Conservation (phyloP, 1,139 yeast species). For the Starmera stellimalicola region DNA sequence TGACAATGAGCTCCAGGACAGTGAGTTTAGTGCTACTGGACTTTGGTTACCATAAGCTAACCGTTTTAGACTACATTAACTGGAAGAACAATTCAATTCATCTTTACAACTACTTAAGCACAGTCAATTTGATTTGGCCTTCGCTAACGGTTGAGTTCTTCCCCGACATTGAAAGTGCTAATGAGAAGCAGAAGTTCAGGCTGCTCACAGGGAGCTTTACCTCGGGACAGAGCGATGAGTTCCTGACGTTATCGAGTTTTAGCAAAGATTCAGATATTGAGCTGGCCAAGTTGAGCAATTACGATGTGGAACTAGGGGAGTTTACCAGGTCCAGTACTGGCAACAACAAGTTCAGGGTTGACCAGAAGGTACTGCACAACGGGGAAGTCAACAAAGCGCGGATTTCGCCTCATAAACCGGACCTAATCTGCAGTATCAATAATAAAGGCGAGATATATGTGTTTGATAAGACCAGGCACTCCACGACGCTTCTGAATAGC, state of each 20-base stretch:
- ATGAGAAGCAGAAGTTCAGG: constrained; percentile 12
- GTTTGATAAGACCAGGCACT: constrained; percentile 44
- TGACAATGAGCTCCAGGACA: constrained; percentile 1
- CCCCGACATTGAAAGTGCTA: constrained; percentile 32
- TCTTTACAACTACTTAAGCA: constrained; percentile 66
- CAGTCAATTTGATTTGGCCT: constrained; percentile 74
- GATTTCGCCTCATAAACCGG: constrained; percentile 67
- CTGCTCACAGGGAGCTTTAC: constrained; percentile 74
- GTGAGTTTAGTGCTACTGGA: not conserved
- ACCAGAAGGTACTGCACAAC: constrained; percentile 16
- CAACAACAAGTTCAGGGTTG: constrained; percentile 6
- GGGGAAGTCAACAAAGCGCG: constrained; percentile 76
- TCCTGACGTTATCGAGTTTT: constrained; percentile 39
- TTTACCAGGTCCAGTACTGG: constrained; percentile 10
- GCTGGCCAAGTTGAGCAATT: constrained; percentile 10
- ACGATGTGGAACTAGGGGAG: constrained; percentile 13
- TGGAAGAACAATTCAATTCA: constrained; percentile 74
- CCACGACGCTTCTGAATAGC: constrained; percentile 7
- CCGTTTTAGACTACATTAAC: constrained; percentile 33
- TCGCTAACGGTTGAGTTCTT: constrained; percentile 71
- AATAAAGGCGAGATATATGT: constrained; percentile 66
- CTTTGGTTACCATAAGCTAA: not conserved
- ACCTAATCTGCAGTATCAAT: constrained; percentile 64
- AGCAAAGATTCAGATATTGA: constrained; percentile 5
- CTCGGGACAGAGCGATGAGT: constrained; percentile 59